Evolutionary conservation across 371 early-diverging fungal genomes (phyloP), one percentile per base, ranked within the genome.

Genomic region (Parasitella parasitica): DNA sequence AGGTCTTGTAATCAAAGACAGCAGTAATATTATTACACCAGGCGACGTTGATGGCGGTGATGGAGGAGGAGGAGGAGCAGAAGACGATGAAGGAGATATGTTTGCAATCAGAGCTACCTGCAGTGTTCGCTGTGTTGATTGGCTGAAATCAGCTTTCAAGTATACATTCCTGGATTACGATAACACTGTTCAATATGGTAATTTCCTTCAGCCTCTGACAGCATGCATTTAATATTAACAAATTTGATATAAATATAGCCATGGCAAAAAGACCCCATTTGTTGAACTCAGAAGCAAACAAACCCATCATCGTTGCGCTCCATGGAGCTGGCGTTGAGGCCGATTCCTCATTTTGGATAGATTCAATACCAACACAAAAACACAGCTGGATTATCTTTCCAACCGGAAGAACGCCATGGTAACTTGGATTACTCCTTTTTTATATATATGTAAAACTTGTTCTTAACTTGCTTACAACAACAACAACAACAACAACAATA

Each of bases 391-490:
- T 82, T 24, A 60, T 84, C 2, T 73, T 76, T n/a, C 91, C 89
- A 15, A 86, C 88, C 0, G 91, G 89, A n/a, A 71, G 89, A 57
- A 86, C 89, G 6, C 72, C 88, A 35, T 90, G 91, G 87, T 87
- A 78, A 61, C 27, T 18, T 35, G 16, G 11, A 32, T 20, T 22
- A 24, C 46, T 46, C 46, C 46, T 24, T n/a, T n/a, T n/a, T n/a
- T n/a, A n/a, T n/a, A n/a, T n/a, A n/a, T n/a, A n/a, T 22, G 9
- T 12, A 32, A 27, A 11, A 12, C 36, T 57, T 28, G 6, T 7
- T 12, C 27, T 52, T 36, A 60, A n/a, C 6, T 49, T n/a, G n/a
- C n/a, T n/a, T n/a, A n/a, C n/a, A n/a, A n/a, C n/a, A n/a, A n/a
- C n/a, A n/a, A n/a, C n/a, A n/a, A n/a, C n/a, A n/a, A n/a, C n/a